phyloP scores from a whole-genome alignment of 2,329 filamentous ascomycete genomes.

The Gaeumannomyces sp. region DNA sequence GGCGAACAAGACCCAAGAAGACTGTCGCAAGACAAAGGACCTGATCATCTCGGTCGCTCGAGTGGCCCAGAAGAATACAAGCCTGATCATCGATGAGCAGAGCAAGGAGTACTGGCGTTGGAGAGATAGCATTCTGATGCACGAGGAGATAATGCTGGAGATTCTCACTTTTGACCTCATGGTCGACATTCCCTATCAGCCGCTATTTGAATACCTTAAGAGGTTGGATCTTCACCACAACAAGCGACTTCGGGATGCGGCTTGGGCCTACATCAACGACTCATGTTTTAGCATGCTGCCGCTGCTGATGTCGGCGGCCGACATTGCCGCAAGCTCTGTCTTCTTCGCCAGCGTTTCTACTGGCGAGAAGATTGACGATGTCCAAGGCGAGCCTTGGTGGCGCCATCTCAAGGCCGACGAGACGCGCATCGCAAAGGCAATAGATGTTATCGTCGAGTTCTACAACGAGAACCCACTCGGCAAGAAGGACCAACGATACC shows the following conservation, averaged over 20 bases:
- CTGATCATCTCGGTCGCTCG: slow-evolving; percentile 90
- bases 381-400: slow-evolving; percentile 82
- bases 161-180: slow-evolving; percentile 90
- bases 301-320: slow-evolving; percentile 69
- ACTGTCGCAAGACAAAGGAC: slow-evolving; percentile 91
- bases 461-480: slow-evolving; percentile 58
- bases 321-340: slow-evolving; percentile 77
- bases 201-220: slow-evolving; percentile 70
- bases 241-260: slow-evolving; percentile 19
- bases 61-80: slow-evolving; percentile 89
- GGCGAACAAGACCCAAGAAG: slow-evolving; percentile 96
- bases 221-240: slow-evolving; percentile 15
- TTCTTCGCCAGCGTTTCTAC: slow-evolving; percentile 80
- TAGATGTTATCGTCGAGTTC: slow-evolving; percentile 68
- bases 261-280: slow-evolving; percentile 91
- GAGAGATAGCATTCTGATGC: slow-evolving; percentile 86
- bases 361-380: slow-evolving; percentile 68
- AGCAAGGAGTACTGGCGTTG: slow-evolving; percentile 98
- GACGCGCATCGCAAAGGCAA: slow-evolving; percentile 63
- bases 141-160: slow-evolving; percentile 90
- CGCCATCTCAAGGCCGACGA: slow-evolving; percentile 66
- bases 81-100: slow-evolving; percentile 88
- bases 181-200: slow-evolving; percentile 79
- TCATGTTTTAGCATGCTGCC: slow-evolving; percentile 79
- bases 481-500: slow-evolving; percentile 47